Evolutionary conservation across 164 flowering plant genomes (phyloP).

Genomic region (Brasenia schreberi): DNA sequence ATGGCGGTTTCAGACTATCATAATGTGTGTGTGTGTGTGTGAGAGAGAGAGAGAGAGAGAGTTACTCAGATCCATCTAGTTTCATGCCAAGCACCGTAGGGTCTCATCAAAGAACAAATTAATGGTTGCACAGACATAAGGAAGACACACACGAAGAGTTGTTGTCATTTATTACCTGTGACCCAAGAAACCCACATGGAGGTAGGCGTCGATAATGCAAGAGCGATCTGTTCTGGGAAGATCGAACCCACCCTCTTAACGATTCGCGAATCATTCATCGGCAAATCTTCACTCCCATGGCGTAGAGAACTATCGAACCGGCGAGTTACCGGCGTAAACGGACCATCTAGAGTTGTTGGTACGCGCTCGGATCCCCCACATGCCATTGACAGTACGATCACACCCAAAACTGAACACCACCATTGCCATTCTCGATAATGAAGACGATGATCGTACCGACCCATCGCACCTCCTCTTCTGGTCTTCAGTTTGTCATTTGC

Average conservation of each 20-base stretch:
- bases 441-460: background rate
- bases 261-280: constrained; percentile 57
- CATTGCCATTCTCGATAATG: background rate
- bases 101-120: too few relatives aligned
- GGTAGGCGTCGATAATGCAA: constrained; percentile 62
- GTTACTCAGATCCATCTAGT: too few relatives aligned
- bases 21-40: too few relatives aligned
- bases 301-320: constrained; percentile 58
- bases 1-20: too few relatives aligned
- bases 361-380: constrained; percentile 14
- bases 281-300: constrained; percentile 69
- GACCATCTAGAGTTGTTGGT: constrained; percentile 81
- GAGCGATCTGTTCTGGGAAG: constrained; percentile 77
- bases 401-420: background rate
- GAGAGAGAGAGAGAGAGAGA: too few relatives aligned
- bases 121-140: too few relatives aligned
- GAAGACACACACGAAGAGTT: too few relatives aligned
- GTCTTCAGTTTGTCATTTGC: background rate
- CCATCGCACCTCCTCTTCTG: background rate
- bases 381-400: background rate
- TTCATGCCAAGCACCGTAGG: too few relatives aligned
- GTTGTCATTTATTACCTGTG: constrained; percentile 38
- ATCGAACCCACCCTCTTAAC: constrained; percentile 39
- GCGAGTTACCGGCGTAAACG: constrained; percentile 59
- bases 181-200: constrained; percentile 95